Evolutionary conservation across 331 rosid genomes (phyloP).

Genomic region (Pyracantha coccinea): DNA sequence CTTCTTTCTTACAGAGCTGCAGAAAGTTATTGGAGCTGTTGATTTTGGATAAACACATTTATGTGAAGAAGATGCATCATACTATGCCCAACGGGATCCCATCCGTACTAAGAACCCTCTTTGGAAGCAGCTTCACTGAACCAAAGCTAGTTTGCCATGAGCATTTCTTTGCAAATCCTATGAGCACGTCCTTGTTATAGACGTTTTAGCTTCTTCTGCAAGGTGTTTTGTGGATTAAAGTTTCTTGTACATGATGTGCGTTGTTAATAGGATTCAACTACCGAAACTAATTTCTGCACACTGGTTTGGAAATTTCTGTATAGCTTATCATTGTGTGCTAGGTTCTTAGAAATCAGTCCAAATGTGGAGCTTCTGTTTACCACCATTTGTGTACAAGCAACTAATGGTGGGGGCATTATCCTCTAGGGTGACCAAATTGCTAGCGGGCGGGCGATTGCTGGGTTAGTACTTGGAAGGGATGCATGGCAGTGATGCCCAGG

Average conservation of each 20-base stretch:
- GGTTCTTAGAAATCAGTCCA: not conserved
- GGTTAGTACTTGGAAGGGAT: not conserved
- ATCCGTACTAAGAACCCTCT: constrained; percentile 41
- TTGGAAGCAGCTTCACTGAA: constrained; percentile 35
- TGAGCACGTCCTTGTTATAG: constrained; percentile 62
- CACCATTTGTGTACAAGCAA: not conserved
- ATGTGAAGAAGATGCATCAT: constrained; percentile 73
- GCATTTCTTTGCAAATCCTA: constrained; percentile 81
- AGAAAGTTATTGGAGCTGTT: constrained; percentile 71
- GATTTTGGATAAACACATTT: constrained; percentile 66
- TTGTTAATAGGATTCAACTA: not conserved
- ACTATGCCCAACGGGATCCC: constrained; percentile 32
- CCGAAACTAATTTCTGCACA: not conserved
- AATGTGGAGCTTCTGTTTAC: not conserved
- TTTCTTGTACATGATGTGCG: constrained; percentile 4
- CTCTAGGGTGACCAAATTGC: not conserved
- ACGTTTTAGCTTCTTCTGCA: not conserved
- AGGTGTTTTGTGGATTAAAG: not conserved
- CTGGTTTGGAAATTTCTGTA: not conserved
- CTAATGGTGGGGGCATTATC: not conserved
- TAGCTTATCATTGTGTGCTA: not conserved
- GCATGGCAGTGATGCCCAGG: not conserved
- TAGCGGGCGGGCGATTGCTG: not conserved
- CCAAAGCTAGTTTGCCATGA: constrained; percentile 38
- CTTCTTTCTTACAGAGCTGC: constrained; percentile 59